phyloP scores from a whole-genome alignment of 2,329 filamentous ascomycete genomes.

The Phoma sp. region DNA sequence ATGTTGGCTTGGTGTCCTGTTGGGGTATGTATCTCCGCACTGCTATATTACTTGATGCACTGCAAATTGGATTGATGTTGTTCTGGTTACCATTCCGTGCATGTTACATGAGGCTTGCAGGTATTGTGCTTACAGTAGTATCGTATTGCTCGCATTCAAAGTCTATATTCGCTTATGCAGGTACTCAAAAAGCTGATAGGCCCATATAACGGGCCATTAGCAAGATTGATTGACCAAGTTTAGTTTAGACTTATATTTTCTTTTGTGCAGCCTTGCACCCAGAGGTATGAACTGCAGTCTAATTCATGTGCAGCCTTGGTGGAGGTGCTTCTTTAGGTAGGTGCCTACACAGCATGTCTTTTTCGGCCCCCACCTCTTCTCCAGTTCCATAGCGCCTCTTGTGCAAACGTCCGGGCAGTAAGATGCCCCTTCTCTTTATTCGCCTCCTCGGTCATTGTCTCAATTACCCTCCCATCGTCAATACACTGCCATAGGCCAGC shows the following conservation, averaged over 20 bases:
- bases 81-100: background rate
- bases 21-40: background rate
- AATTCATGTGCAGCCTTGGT: no score
- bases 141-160: background rate
- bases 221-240: no score
- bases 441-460: slow-evolving; percentile 79
- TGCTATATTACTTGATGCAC: background rate
- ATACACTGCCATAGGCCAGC: slow-evolving; percentile 84
- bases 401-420: slow-evolving; percentile 82
- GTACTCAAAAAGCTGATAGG: no score
- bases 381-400: slow-evolving; percentile 91
- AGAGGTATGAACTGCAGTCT: no score
- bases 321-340: background rate
- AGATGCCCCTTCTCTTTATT: slow-evolving; percentile 72
- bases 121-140: background rate
- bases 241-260: no score
- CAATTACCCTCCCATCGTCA: slow-evolving; percentile 77
- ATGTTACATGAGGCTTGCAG: background rate
- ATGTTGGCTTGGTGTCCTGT: background rate
- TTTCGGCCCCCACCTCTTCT: slow-evolving; percentile 70
- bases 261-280: no score
- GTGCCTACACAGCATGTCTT: slow-evolving; percentile 58
- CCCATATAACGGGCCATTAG: no score
- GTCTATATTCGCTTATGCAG: no score
- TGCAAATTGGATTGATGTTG: background rate